Percentiles rank a stretch among this genome's conserved stretches.
Conservation (phyloP, 129 eudicot genomes). For the Daucus carota region DNA sequence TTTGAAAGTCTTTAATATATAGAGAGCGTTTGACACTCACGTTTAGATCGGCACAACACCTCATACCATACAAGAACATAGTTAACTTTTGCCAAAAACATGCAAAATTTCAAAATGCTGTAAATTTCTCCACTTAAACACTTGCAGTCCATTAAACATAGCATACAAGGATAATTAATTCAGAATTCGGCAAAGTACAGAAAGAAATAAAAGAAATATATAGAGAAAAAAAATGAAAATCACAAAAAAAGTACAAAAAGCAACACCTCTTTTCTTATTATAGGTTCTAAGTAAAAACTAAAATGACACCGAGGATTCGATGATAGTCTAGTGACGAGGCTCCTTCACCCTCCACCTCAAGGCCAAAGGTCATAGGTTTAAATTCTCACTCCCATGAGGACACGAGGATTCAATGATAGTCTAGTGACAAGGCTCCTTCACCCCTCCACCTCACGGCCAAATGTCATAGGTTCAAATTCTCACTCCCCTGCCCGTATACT, state of each 20-base stretch:
- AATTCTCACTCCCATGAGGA: too few relatives aligned
- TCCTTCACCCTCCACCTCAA: background rate
- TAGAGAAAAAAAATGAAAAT: background rate
- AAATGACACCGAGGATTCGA: background rate
- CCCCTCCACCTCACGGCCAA: background rate
- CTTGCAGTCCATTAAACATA: background rate
- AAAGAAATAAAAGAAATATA: background rate
- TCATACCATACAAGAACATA: background rate
- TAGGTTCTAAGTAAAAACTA: background rate
- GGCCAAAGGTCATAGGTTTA: background rate
- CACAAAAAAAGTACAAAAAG: background rate
- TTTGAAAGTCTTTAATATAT: background rate
- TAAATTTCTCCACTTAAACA: background rate
- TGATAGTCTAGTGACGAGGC: background rate
- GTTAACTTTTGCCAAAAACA: background rate
- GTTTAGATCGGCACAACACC: background rate
- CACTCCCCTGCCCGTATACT: background rate
- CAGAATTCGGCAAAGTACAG: background rate
- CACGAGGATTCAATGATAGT: background rate
- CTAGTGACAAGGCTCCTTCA: background rate
- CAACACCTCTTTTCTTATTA: background rate
- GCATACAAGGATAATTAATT: background rate
- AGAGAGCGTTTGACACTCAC: background rate
- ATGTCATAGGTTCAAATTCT: background rate
- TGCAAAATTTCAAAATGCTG: background rate